Percentiles rank a stretch among this genome's conserved stretches.
These are phyloP conservation scores for Trichoderma sp. DNA, from an alignment of 2,329 filamentous ascomycete genomes.

Conservation along the genomic window DNA sequence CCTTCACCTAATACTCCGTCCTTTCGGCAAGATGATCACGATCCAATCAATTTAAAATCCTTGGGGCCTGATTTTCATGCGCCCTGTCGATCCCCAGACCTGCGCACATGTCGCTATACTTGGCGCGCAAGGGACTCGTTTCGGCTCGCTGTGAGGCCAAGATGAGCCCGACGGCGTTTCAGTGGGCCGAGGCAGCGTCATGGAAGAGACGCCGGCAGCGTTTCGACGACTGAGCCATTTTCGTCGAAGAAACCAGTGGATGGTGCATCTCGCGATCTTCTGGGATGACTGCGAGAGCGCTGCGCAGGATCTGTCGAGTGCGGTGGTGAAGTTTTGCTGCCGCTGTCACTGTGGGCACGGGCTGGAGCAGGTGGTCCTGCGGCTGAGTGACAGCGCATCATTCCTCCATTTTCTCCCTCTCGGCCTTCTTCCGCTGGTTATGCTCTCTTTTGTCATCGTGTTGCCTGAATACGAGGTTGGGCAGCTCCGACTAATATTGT, in stretches of 20 bases:
- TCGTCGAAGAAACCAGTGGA: not conserved
- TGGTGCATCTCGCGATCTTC: no score
- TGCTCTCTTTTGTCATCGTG: not conserved
- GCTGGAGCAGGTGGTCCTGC: not conserved
- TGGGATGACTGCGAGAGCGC: no score
- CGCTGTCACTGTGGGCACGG: not conserved
- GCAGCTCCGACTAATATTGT: not conserved
- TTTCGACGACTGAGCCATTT: constrained; percentile 16
- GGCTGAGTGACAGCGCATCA: not conserved
- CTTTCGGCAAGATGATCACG: constrained; percentile 7
- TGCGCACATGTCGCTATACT: not conserved
- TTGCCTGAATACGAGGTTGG: constrained; percentile 17
- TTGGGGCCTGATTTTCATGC: not conserved
- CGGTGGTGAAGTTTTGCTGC: not conserved
- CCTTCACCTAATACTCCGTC: no score
- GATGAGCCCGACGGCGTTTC: not conserved
- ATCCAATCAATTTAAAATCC: constrained; percentile 8
- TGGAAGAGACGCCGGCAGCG: constrained; percentile 1
- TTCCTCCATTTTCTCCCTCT: not conserved
- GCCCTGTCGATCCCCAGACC: constrained; percentile 11
- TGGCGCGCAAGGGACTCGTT: not conserved
- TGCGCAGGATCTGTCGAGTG: not conserved
- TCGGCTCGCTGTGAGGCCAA: not conserved
- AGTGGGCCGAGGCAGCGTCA: constrained; percentile 11
- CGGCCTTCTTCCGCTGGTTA: not conserved